A percentile compares a stretch with the other conserved stretches of the same genome.
phyloP scores from a whole-genome alignment of 2,329 filamentous ascomycete species.

The Hypoxylon sp. region DNA sequence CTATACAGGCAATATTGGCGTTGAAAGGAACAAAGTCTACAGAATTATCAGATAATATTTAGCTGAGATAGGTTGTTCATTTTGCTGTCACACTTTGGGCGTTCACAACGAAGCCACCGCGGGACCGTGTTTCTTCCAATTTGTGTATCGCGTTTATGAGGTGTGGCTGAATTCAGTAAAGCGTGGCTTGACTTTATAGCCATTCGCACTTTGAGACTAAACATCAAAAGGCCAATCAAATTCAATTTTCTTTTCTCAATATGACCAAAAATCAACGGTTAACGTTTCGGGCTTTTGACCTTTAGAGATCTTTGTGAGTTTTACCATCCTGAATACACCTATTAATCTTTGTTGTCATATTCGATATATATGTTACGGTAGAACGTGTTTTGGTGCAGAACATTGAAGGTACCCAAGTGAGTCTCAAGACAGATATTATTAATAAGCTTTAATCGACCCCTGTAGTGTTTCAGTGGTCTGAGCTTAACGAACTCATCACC shows the following conservation, averaged over 20 bases:
- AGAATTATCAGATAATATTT: no score
- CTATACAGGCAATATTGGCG: neutral
- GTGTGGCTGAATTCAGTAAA: constrained; percentile 20
- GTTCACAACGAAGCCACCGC: neutral
- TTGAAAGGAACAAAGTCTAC: neutral
- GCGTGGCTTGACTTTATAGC: constrained; percentile 25
- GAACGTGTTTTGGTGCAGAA: neutral
- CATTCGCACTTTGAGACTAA: neutral
- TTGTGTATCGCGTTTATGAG: constrained; percentile 14
- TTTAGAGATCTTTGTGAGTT: neutral
- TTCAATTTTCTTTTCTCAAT: neutral
- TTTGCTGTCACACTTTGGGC: constrained; percentile 3
- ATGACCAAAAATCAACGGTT: neutral
- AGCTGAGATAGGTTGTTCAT: neutral
- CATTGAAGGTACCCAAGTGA: neutral
- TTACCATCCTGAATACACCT: neutral
- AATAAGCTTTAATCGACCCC: constrained; percentile 8
- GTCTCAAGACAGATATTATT: constrained; percentile 3
- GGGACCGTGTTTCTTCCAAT: neutral
- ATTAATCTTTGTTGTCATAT: neutral
- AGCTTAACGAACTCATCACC: constrained; percentile 19
- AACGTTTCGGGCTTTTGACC: neutral
- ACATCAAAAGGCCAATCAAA: neutral
- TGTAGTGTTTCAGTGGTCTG: constrained; percentile 12
- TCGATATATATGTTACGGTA: neutral